Evolutionary conservation across 176 grass and related monocot genomes (phyloP), one percentile per base, ranked within the genome.

Genomic region (Neostapfia colusana): DNA sequence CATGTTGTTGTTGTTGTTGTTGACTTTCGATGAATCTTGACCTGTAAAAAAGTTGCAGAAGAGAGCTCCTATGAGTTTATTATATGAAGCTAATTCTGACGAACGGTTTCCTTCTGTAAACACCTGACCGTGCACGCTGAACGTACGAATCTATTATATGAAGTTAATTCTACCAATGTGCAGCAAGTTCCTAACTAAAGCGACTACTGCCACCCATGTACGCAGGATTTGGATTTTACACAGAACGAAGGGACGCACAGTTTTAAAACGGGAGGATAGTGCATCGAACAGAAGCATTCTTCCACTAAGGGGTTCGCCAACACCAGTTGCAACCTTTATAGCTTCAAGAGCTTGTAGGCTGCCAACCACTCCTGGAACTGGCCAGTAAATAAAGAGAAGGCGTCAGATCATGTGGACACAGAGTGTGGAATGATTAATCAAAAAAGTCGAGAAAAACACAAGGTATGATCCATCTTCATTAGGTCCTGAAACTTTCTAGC

Each of bases 291-390:
- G 87, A 80, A 95, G 87, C 91, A 95, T 92, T 84, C 95, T 90
- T 81, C 89, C 87, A 51, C 79, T 85, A 27, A 98, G 91, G 64
- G 89, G 82, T 78, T 98, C 95, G 90, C 91, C 95, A 88, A 98
- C 77, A 83, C 55, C 76, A 79, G 79, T 79, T 37, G 89, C 87
- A 82, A 98, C 77, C 63, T 92, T 98, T 85, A 98, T 90, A 78
- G 89, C 95, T 83, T 98, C 95, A 48, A 98, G 77, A 84, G 95
- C 95, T 90, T 98, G 95, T 63, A 98, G 73, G 85, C 91, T 95
- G 67, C 95, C 91, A 82, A 98, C 92, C 64, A 90, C 87, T 56
- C 95, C 95, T 2, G 89, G 95, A 83, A 95, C 95, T 98, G 76
- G 37, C 66, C 13, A 90, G n/a, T n/a, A n/a, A n/a, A 80, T 16